phyloP scores from a whole-genome alignment of 768 basidiomycete species.

The Mycena venus region DNA sequence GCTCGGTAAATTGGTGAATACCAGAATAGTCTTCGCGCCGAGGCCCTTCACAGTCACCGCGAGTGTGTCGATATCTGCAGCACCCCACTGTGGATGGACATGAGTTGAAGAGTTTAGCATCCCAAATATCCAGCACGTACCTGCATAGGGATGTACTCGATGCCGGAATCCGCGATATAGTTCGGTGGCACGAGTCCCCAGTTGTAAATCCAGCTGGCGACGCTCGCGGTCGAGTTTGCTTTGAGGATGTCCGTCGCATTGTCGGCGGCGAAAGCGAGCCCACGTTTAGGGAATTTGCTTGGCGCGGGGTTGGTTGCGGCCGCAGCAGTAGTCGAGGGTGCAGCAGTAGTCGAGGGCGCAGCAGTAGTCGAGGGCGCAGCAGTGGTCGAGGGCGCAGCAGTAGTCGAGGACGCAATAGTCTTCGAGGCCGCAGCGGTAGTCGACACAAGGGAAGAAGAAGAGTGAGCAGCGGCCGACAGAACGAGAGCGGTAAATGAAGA shows the following conservation, averaged over 20 bases:
- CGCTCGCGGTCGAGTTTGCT: constrained; percentile 59
- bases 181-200: constrained; percentile 63
- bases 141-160: constrained; percentile 67
- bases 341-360: constrained; percentile 59
- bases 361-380: constrained; percentile 19
- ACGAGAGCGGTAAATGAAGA: constrained; percentile 25
- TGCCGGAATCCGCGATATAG: constrained; percentile 56
- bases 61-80: constrained; percentile 53
- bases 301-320: constrained; percentile 6
- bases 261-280: constrained; percentile 56
- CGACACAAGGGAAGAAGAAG: constrained; percentile 46
- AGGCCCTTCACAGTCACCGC: constrained; percentile 54
- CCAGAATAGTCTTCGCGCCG: constrained; percentile 65
- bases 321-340: constrained; percentile 34
- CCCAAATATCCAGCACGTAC: no score
- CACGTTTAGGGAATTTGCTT: constrained; percentile 61
- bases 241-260: constrained; percentile 55
- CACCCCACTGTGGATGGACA: no score
- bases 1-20: constrained; percentile 22
- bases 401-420: constrained; percentile 25
- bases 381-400: not conserved
- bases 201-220: constrained; percentile 65
- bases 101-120: no score
- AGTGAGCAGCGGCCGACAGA: constrained; percentile 22
- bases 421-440: constrained; percentile 18